Evolutionary conservation across 768 basidiomycete genomes (phyloP), one percentile per base, ranked within the genome.

Genomic region (Thelephora aurantiotincta): DNA sequence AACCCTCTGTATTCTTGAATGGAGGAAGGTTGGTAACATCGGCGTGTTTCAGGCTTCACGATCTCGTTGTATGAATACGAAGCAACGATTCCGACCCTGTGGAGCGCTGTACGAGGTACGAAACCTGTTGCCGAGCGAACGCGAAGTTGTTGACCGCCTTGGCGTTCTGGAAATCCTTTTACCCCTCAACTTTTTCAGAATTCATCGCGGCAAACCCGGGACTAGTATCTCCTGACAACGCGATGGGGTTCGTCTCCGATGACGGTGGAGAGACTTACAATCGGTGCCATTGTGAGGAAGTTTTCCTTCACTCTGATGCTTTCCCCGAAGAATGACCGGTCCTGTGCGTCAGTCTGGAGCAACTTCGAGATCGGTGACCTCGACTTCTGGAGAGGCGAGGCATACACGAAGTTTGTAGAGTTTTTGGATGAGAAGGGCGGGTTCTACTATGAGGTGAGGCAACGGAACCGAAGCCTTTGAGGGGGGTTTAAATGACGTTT

Each of bases 21-120:
- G 18, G 38, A 22, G 11, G 1, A 14, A 9, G 4, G 7, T 41
- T 5, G 18, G 18, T 33, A 18, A 50, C 26, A 50, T 5, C 6
- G 45, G 47, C 48, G 47, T 13, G 67, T 64, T 51, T 43, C 55
- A 77, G 77, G 72, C 6, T 90, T 85, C 65, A 85, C 82, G 0
- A 72, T 88, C 35, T 74, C 80, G 0, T 68, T 88, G 51, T 82
- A 78, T 56, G 86, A 89, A 57, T 85, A 79, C 53, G 70, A 73
- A 43, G 75, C 75, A 46, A 89, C 86, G 2, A 84, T 89, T 33
- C 74, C 77, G 7, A 80, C 80, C 0, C 66, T 91, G 0, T 91
- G 86, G 86, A 60, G 70, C 3, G 66, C 74, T 11, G 80, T 81
- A 33, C 80, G 75, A 65, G 75, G 82, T 79, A 45, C 3, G 63